Conservation (phyloP, 257 asterid genomes). For the Scutellaria baicalensis region DNA sequence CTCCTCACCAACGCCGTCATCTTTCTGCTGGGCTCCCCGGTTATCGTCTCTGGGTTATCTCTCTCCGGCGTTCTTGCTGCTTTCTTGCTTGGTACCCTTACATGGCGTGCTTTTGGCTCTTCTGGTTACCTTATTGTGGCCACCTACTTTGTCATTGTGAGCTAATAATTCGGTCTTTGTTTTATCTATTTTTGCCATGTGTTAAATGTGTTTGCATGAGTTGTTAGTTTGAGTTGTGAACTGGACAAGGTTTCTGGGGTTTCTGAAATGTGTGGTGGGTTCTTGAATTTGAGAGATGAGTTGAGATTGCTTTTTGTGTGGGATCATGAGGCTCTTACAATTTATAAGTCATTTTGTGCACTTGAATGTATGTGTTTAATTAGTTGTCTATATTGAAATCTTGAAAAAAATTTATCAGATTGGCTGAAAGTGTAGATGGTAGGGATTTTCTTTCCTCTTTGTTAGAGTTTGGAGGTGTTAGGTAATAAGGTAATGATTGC, state of each 20-base stretch:
- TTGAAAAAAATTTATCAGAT: too few species aligned
- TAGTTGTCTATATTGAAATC: too few species aligned
- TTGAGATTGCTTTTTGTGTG: neutral
- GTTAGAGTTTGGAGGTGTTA: neutral
- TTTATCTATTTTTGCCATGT: neutral
- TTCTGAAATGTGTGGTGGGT: neutral
- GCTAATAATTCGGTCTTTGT: constrained; percentile 16
- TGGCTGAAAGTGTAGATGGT: too few species aligned
- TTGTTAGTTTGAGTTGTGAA: neutral
- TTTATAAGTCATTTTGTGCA: too few species aligned
- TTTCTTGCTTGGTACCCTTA: constrained; percentile 84
- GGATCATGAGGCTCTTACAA: too few species aligned
- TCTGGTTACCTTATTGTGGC: constrained; percentile 86
- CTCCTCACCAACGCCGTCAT: constrained; percentile 46
- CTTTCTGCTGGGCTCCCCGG: constrained; percentile 64
- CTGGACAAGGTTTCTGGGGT: neutral
- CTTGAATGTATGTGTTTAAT: too few species aligned
- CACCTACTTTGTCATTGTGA: constrained; percentile 72
- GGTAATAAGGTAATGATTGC: constrained; percentile 16
- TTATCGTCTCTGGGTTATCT: constrained; percentile 75
- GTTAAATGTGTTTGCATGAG: neutral
- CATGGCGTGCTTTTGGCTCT: constrained; percentile 87
- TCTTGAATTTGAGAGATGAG: neutral
- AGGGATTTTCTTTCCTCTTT: too few species aligned
- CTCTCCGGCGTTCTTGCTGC: constrained; percentile 72